Evolutionary conservation across 176 grass and related monocot species (phyloP), one percentile per base, ranked within the genome.

Genomic region (Puya raimondii): DNA sequence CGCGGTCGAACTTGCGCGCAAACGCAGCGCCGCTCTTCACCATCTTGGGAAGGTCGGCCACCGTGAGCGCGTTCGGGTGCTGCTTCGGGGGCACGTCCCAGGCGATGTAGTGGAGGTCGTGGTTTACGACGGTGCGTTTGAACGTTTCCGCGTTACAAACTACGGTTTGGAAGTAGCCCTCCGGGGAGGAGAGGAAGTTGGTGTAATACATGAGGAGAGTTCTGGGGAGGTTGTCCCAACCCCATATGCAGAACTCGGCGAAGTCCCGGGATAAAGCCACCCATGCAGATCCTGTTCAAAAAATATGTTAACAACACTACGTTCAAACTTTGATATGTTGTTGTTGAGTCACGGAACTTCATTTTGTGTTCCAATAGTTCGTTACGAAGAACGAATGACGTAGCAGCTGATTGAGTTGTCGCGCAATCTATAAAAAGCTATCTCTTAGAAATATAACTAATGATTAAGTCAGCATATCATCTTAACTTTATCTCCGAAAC

Each of bases 191-290:
- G 58, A 73, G 2, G 20, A 77, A 78, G 27, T 83, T 68, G 47
- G 74, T 66, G 63, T 83, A 77, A n/a, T 74, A 78, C 69, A 77
- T 77, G 61, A 83, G 54, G 50, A 82, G 49, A 56, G 58, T 70
- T 54, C 80, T 57, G 10, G 80, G 80, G 0, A 77, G 67, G 47
- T 83, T 78, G 56, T 77, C 66, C 50, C 64, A 77, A 4, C 57
- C 74, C 68, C 68, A 76, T 8, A 76, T 18, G 67, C 25, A 72
- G 68, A 50, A 77, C 52, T 82, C 68, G 3, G 72, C 73, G 13
- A 82, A 77, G 49, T 66, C 73, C 15, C 66, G 66, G 10, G 69
- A 50, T 11, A 78, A 12, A 50, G 59, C 63, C 49, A 78, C 29
- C 74, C 66, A 74, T 9, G 69, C 69, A 50, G 69, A 78, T 33